A percentile compares a stretch with the other conserved stretches of the same genome.
phyloP scores from a whole-genome alignment of 164 flowering plant species.

The Nymphaea colorata region DNA sequence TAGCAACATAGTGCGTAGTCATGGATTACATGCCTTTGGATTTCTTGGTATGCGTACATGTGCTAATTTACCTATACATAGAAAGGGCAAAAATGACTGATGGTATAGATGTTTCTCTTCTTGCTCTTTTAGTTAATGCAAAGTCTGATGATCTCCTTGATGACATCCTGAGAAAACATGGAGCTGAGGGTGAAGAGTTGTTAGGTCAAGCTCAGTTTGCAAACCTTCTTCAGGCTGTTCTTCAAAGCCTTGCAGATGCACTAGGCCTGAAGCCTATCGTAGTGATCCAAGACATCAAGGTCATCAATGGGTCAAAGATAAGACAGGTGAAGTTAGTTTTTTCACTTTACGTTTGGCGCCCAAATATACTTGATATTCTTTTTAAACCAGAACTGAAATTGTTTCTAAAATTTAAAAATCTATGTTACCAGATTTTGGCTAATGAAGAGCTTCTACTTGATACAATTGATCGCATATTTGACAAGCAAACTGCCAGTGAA shows the following conservation, averaged over 20 bases:
- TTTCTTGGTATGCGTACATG: not conserved
- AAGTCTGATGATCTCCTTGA: conserved; percentile 21
- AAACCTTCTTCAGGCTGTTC: conserved; percentile 44
- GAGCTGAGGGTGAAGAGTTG: conserved; percentile 46
- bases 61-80: not conserved
- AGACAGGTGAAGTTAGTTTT: conserved; percentile 31
- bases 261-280: conserved; percentile 34
- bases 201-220: conserved; percentile 81
- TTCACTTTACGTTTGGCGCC: not conserved
- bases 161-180: conserved; percentile 54
- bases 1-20: not conserved
- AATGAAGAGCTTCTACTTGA: conserved; percentile 32
- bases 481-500: conserved; percentile 6
- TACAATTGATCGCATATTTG: conserved; percentile 21
- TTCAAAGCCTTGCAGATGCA: conserved; percentile 53
- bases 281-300: conserved; percentile 34
- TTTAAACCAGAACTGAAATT: conserved; percentile 2
- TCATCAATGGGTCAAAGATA: conserved; percentile 48
- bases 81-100: not conserved
- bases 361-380: not conserved
- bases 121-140: not conserved
- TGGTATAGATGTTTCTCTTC: not conserved
- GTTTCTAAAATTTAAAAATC: conserved; percentile 2
- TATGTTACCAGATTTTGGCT: conserved; percentile 34
- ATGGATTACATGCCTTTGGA: not conserved